Percentiles rank a stretch among this genome's conserved stretches.
Evolutionary conservation across 116 monocot genomes (phyloP).

Genomic region (Cymodocea nodosa): DNA sequence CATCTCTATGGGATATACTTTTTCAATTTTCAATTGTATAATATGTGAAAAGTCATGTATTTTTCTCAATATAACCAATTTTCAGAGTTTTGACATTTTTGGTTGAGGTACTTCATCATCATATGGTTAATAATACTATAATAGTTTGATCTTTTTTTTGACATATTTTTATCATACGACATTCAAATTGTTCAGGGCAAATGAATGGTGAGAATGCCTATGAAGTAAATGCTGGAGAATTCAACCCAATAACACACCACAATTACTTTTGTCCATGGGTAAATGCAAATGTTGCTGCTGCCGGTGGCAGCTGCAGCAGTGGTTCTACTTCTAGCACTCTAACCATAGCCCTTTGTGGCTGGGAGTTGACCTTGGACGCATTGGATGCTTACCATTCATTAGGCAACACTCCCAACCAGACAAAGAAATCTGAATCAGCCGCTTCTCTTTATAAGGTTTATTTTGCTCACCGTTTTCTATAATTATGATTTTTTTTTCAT

Average conservation of each 20-base stretch:
- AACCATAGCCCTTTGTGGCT: slow-evolving; percentile 46
- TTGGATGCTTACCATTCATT: slow-evolving; percentile 59
- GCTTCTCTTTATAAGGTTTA: slow-evolving; percentile 84
- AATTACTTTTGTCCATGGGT: slow-evolving; percentile 85
- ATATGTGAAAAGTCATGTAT: too few species aligned
- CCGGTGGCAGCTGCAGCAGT: slow-evolving; percentile 40
- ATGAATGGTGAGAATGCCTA: slow-evolving; percentile 40
- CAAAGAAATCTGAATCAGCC: slow-evolving; percentile 80
- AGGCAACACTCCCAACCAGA: slow-evolving; percentile 58
- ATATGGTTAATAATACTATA: too few species aligned
- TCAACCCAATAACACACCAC: slow-evolving; percentile 47
- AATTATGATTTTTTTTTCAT: not conserved
- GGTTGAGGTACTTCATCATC: too few species aligned
- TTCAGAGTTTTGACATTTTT: too few species aligned
- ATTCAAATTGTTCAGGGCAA: not conserved
- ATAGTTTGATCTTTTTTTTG: too few species aligned
- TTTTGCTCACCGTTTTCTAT: not conserved
- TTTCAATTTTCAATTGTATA: too few species aligned
- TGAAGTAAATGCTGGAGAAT: slow-evolving; percentile 28
- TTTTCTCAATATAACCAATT: too few species aligned
- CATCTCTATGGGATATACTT: too few species aligned
- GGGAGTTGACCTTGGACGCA: slow-evolving; percentile 91
- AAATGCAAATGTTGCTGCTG: slow-evolving; percentile 85
- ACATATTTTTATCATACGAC: not conserved
- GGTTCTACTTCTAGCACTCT: slow-evolving; percentile 30